phyloP scores from a whole-genome alignment of 176 grass and related monocot species.

The Urochloa ruziziensis region DNA sequence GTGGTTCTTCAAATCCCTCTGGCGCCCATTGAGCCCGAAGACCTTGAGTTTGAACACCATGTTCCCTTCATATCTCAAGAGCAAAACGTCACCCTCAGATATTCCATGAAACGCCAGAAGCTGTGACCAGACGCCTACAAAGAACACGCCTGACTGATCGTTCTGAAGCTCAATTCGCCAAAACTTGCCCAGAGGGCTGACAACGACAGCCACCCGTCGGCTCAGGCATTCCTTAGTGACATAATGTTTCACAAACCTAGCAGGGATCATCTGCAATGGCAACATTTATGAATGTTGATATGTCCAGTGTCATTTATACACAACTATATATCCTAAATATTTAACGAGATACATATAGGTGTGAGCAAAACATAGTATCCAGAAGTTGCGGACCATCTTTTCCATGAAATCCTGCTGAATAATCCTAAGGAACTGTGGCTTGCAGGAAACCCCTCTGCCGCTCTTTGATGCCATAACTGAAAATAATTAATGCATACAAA shows the following conservation, averaged over 20 bases:
- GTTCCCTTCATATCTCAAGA: slow-evolving; percentile 17
- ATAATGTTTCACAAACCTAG: background rate
- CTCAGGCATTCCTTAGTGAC: background rate
- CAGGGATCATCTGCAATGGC: background rate
- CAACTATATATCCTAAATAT: background rate
- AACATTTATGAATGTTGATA: background rate
- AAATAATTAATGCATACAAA: background rate
- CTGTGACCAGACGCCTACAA: background rate
- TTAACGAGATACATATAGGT: background rate
- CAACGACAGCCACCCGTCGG: background rate
- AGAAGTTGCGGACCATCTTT: slow-evolving; percentile 16
- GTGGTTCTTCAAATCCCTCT: background rate
- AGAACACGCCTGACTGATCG: background rate
- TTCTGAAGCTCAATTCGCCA: background rate
- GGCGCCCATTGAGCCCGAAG: background rate
- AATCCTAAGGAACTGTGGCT: slow-evolving; percentile 27
- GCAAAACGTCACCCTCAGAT: background rate
- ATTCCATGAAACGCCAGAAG: background rate
- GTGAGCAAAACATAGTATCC: background rate
- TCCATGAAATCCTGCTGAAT: background rate
- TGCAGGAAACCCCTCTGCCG: background rate
- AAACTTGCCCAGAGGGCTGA: background rate
- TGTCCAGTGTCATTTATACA: background rate
- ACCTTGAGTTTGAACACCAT: slow-evolving; percentile 15
- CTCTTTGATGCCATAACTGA: background rate